Conservation (phyloP, 805 yeast genomes). For the Candida piceae region DNA sequence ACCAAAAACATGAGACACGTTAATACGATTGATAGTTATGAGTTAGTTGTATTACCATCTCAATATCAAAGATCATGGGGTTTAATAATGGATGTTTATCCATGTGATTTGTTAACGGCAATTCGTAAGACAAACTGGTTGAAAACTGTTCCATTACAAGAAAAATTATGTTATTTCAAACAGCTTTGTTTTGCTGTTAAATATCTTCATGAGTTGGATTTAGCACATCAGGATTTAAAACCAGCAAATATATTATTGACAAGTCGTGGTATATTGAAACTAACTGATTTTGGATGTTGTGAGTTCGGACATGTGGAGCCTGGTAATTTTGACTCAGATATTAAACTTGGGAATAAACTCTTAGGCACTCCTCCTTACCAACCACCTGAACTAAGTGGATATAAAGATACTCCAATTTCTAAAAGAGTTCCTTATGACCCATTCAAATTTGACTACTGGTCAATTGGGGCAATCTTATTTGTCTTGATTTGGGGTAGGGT, state of each 20-base stretch:
- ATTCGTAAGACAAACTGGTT: slow-evolving; percentile 55
- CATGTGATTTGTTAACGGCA: slow-evolving; percentile 55
- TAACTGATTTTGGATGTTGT: slow-evolving; percentile 76
- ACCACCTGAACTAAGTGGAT: slow-evolving; percentile 67
- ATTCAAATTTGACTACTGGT: slow-evolving; percentile 67
- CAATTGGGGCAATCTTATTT: slow-evolving; percentile 63
- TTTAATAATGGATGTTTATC: slow-evolving; percentile 58
- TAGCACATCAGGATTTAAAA: slow-evolving; percentile 70
- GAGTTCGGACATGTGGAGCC: slow-evolving; percentile 54
- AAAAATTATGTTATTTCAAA: slow-evolving; percentile 63
- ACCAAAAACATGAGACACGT: slow-evolving; percentile 49
- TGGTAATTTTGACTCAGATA: slow-evolving; percentile 41
- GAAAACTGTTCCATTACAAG: slow-evolving; percentile 39
- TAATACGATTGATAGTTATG: slow-evolving; percentile 55
- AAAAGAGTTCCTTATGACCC: slow-evolving; percentile 41
- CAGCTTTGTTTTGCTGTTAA: slow-evolving; percentile 60
- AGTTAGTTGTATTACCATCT: slow-evolving; percentile 53
- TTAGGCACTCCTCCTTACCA: slow-evolving; percentile 82
- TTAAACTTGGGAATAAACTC: slow-evolving; percentile 36
- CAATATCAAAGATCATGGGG: slow-evolving; percentile 72
- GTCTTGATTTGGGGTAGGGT: slow-evolving; percentile 51
- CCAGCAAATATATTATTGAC: slow-evolving; percentile 69
- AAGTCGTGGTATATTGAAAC: slow-evolving; percentile 53
- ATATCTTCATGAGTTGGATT: slow-evolving; percentile 58
- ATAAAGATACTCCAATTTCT: slow-evolving; percentile 28